Evolutionary conservation across 345 rosid genomes (phyloP), one percentile per base, ranked within the genome.

Genomic region (Populus tremula): DNA sequence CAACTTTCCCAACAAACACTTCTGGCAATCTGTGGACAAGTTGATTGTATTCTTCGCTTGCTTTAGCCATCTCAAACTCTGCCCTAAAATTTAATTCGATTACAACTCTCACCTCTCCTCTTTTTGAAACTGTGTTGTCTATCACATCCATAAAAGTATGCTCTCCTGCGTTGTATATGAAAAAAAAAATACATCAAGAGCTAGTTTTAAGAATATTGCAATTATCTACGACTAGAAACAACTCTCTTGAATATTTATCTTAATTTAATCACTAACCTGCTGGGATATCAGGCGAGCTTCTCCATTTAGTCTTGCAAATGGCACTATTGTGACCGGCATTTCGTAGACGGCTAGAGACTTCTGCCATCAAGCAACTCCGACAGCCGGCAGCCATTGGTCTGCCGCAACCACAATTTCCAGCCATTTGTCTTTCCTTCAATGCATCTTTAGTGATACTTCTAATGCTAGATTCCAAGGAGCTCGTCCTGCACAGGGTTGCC

Each of bases 11-110:
- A 18, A 87, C 87, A 50, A 87, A 88, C 20, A 82, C 82, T 45
- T 87, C 89, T 75, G 91, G 89, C 8, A 87, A 27, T 70, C 82
- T 43, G 3, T 71, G 21, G 14, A 87, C 87, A 23, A 87, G 54
- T 16, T 68, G 14, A 75, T 77, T 82, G 82, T 88, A 88, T 0
- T 88, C 89, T 31, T 88, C 86, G 68, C 80, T 88, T 36, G 89
- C 88, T 76, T 86, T 87, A 6, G 88, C 91, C 73, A 88, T 80
- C 83, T 87, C 88, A 23, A 88, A 88, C 72, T 87, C 91, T 0
- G 82, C 87, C 73, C 85, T 77, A 62, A 88, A 88, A 65, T 84
- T 84, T 25, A 87, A 69, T 69, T 88, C 91, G 10, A 88, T 82
- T 71, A 87, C 82, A 53, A 87, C 83, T 56, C 88, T 82, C 8